phyloP scores from a whole-genome alignment of 257 asterid species.

The Solanum bulbocastanum region DNA sequence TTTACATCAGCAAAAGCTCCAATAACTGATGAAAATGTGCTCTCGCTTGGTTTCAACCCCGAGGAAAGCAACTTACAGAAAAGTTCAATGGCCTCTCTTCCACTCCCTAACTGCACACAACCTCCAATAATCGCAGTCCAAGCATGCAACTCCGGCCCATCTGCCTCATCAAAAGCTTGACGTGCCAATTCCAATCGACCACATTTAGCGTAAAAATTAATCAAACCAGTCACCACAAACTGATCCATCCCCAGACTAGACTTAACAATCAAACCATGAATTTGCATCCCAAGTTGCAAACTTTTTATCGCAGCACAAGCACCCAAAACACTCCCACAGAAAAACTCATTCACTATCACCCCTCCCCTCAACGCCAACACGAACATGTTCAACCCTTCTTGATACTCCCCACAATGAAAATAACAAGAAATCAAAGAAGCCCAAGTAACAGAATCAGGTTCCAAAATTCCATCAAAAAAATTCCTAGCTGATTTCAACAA shows the following conservation, averaged over 20 bases:
- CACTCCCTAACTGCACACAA: constrained; percentile 38
- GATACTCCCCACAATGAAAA: constrained; percentile 44
- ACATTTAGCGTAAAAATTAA: constrained; percentile 68
- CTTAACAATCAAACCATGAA: constrained; percentile 48
- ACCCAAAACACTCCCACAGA: constrained; percentile 42
- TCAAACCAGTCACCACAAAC: constrained; percentile 48
- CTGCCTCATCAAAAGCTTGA: constrained; percentile 40
- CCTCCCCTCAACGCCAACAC: constrained; percentile 38
- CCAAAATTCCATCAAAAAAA: constrained; percentile 45
- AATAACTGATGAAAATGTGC: constrained; percentile 48
- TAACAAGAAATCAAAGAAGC: constrained; percentile 52
- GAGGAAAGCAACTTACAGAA: constrained; percentile 34
- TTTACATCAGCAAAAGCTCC: constrained; percentile 54
- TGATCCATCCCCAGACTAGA: constrained; percentile 44
- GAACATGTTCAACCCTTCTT: constrained; percentile 48
- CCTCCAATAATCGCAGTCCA: constrained; percentile 87
- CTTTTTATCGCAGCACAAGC: constrained; percentile 50
- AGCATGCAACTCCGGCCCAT: constrained; percentile 40
- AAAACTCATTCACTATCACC: constrained; percentile 46
- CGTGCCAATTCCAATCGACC: constrained; percentile 42
- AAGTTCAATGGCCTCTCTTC: constrained; percentile 37
- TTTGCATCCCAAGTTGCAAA: constrained; percentile 46
- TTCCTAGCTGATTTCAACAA: constrained; percentile 39
- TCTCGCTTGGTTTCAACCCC: constrained; percentile 52
- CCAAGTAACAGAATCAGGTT: constrained; percentile 49